These are phyloP conservation scores for Fusarium proliferatum DNA, from an alignment of 2,329 filamentous ascomycete genomes.

Conservation along the genomic window DNA sequence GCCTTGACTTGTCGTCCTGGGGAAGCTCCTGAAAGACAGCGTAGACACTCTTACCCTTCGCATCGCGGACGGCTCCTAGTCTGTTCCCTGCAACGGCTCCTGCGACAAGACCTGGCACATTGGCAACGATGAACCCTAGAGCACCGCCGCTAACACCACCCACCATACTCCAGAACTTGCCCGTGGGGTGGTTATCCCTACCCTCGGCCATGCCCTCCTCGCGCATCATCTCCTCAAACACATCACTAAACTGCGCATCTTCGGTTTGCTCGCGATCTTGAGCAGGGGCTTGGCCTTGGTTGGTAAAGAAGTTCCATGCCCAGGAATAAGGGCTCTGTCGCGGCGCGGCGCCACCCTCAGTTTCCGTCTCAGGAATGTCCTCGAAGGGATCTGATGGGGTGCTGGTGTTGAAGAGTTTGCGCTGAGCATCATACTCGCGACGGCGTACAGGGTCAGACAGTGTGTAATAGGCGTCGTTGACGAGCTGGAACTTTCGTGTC, in stretches of 20 bases:
- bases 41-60: constrained; percentile 95
- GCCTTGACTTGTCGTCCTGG: constrained; percentile 80
- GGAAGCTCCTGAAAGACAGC: constrained; percentile 89
- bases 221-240: constrained; percentile 91
- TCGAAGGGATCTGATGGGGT: constrained; percentile 58
- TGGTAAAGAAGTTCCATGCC: constrained; percentile 74
- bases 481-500: constrained; percentile 89
- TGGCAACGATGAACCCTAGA: constrained; percentile 94
- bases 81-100: constrained; percentile 93
- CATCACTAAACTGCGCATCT: constrained; percentile 86
- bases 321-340: constrained; percentile 74
- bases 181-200: constrained; percentile 67
- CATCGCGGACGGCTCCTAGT: constrained; percentile 88
- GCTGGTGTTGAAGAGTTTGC: constrained; percentile 48
- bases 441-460: constrained; percentile 83
- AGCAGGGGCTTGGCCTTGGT: constrained; percentile 45
- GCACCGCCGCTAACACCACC: constrained; percentile 89
- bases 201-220: constrained; percentile 85
- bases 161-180: constrained; percentile 86
- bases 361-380: constrained; percentile 46
- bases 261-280: constrained; percentile 66
- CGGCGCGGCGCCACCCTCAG: constrained; percentile 54
- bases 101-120: constrained; percentile 87
- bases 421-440: constrained; percentile 83
- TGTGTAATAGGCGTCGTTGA: constrained; percentile 94